Evolutionary conservation across 2,329 filamentous ascomycete genomes (phyloP).

Genomic region (Aureobasidium uvarum): DNA sequence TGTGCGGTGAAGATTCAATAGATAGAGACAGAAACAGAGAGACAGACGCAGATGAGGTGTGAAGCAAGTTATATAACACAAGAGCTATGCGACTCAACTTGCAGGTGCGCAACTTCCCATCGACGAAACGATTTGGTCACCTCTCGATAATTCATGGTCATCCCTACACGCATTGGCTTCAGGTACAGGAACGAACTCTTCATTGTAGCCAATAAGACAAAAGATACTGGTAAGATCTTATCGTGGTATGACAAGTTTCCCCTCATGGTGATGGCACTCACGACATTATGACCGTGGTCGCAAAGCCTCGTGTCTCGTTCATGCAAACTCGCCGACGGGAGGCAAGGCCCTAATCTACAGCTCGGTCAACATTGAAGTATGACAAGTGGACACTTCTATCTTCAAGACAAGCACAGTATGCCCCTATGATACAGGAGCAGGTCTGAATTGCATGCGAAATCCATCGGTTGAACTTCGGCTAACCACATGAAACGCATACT

Average conservation of each 20-base stretch:
- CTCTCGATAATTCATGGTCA: background rate
- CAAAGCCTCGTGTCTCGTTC: background rate
- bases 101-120: background rate
- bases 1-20: too few relatives aligned
- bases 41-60: background rate
- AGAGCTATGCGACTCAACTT: background rate
- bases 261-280: background rate
- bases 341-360: background rate
- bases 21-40: background rate
- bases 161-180: background rate
- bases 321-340: background rate
- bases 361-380: background rate
- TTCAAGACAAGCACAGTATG: background rate
- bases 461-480: background rate
- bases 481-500: background rate
- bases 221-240: background rate
- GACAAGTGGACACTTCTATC: background rate
- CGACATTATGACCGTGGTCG: conserved; percentile 11
- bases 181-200: background rate
- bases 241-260: background rate
- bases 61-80: background rate
- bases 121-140: background rate
- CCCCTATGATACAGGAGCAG: background rate
- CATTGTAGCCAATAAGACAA: background rate
- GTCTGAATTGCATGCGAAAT: background rate